Base-by-base conservation (phyloP, 495 filamentous ascomycete species). In the Lichina pygmaea region DNA sequence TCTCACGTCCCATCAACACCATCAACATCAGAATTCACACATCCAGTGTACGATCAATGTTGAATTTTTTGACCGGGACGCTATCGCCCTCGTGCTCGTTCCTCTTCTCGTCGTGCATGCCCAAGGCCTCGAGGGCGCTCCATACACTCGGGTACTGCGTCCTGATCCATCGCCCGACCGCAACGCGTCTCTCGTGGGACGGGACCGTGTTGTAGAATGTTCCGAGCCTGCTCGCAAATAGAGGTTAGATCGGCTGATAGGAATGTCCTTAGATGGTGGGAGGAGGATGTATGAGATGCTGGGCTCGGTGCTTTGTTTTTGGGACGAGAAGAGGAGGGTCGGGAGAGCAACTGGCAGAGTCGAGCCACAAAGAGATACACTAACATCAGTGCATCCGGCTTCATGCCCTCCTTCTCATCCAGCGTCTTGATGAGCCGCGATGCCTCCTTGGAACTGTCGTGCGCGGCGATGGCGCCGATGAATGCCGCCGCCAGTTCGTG, bases 131-230 rank as follows among this genome's bases (percentile, higher is more conserved):
- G 44, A 93, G 54, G 44, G 73, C 65, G 13, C 53, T 55, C 83
- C 85, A 93, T 6, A 66, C 57, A 33, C 66, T 63, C 0, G 79
- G 77, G 54, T 83, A 81, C 33, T 66, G 63, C 10, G 66, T 57
- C 47, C 63, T 65, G 7, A 75, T 73, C 81, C 82, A 93, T 32
- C 66, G 58, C 54, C 80, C 72, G 39, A 93, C 71, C 38, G 71
- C 55, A n/a, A 67, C 59, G 53, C 83, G 78, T 53, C 65, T 65
- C 36, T 66, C 63, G 33, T 66, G 52, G 15, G 67, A 66, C 0
- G 67, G 71, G 6, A 77, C 66, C 1, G 72, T 75, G 51, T 85
- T 86, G 54, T 77, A 85, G 46, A 85, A 66, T 9, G 73, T 64
- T 12, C 73, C 78, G 41, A 86, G 59, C 32, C 80, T 85, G 36